Base-by-base conservation (phyloP, 1,139 yeast genomes). In the Kodamaea anthophila region DNA sequence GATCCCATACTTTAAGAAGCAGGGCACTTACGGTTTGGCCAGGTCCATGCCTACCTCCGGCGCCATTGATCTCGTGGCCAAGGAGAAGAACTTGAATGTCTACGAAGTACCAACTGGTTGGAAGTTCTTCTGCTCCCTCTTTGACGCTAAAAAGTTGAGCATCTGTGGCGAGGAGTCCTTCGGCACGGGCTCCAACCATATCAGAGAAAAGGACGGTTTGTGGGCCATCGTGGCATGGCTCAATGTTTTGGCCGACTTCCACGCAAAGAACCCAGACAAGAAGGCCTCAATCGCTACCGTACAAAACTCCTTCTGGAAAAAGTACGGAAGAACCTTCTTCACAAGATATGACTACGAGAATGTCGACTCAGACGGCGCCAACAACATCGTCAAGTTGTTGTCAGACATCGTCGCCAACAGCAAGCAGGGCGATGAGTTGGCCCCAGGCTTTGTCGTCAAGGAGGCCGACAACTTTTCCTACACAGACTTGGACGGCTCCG, bases 61-160 rank as follows among this genome's bases (percentile, higher is more conserved):
- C 22, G 98, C 98, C 20, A 72, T 91, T 46, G 98, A 91, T 51
- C 69, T 82, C 36, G 98, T 91, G 18, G 98, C 96, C 21, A 75
- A 77, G 54, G 68, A 68, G 37, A 79, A 86, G 55, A 80, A 80
- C 11, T 65, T 91, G 41, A 62, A 80, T 31, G 67, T 80, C 40
- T 91, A 91, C 59, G 98, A 91, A 60, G 98, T 93, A 4, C 98
- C 98, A 36, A 91, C 98, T 13, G 98, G 98, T 23, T 91, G 98
- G 98, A 91, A 91, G 60, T 91, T 91, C 54, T 91, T 91, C 72
- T 87, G 97, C 58, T 88, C 94, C 5, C 66, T 91, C 42, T 91
- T 91, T 47, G 98, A 91, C 53, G 88, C 94, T 27, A 75, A 85
- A 49, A 87, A 87, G 60, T 71, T 91, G 49, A 84, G 96, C 39